Evolutionary conservation across 306 rosid species (phyloP).

Genomic region (Medicago arabica): DNA sequence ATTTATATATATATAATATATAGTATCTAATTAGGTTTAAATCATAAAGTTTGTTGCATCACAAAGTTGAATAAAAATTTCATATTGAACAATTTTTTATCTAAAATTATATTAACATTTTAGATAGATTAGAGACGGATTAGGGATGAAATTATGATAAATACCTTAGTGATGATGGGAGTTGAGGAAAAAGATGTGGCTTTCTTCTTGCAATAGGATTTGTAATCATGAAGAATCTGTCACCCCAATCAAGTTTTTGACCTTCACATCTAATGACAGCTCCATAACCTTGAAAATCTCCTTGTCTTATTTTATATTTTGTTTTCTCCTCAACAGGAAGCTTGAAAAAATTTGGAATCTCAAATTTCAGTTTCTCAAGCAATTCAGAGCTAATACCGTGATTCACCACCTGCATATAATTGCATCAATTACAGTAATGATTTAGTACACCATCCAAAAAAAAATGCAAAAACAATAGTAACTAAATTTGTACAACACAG

Average conservation of each 20-base stretch:
- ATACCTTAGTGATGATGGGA: constrained; percentile 66
- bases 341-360: constrained; percentile 65
- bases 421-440: not conserved
- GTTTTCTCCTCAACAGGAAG: constrained; percentile 70
- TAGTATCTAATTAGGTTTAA: no score
- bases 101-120: no score
- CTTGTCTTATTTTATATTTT: constrained; percentile 55
- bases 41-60: no score
- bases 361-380: constrained; percentile 55
- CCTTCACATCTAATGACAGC: constrained; percentile 45
- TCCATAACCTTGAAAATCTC: constrained; percentile 86
- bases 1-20: no score
- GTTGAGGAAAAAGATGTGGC: constrained; percentile 62
- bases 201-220: constrained; percentile 69
- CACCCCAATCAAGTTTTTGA: constrained; percentile 88
- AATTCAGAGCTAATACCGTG: constrained; percentile 67
- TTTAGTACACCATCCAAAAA: not conserved
- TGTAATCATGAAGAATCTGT: constrained; percentile 60
- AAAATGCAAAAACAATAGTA: not conserved
- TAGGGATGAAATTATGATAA: not conserved
- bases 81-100: no score
- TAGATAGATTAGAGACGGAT: not conserved
- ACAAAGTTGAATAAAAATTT: no score
- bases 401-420: constrained; percentile 62
- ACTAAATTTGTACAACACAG: not conserved